These are phyloP conservation scores for Friedmanniomyces endolithicus DNA, from an alignment of 495 filamentous ascomycete genomes.

Conservation along the genomic window DNA sequence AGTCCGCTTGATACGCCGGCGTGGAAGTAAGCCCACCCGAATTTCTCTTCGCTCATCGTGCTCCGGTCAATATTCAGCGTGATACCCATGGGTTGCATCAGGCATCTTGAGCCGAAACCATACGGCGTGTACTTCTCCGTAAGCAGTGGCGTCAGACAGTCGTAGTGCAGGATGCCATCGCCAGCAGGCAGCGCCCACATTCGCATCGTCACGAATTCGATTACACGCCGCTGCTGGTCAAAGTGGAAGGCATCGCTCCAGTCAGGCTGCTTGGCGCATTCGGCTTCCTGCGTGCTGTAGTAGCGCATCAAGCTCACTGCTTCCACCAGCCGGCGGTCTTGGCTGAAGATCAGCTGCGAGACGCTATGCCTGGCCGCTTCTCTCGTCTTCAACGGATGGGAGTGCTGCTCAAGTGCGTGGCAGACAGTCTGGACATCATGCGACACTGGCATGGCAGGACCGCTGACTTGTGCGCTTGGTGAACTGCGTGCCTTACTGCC, in stretches of 20 bases:
- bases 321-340: constrained; percentile 78
- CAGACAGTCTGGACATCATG: constrained; percentile 64
- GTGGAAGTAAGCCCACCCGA: constrained; percentile 97
- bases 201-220: constrained; percentile 68
- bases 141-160: constrained; percentile 66
- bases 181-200: constrained; percentile 81
- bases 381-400: constrained; percentile 8
- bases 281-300: constrained; percentile 58
- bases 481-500: constrained; percentile 24
- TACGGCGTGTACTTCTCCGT: constrained; percentile 80
- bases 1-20: constrained; percentile 82
- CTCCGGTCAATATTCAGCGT: constrained; percentile 76
- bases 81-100: constrained; percentile 82
- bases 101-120: constrained; percentile 75
- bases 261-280: constrained; percentile 58
- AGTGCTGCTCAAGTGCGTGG: constrained; percentile 37
- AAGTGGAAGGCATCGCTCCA: constrained; percentile 80
- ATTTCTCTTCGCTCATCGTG: constrained; percentile 83
- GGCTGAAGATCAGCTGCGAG: constrained; percentile 72
- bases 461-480: constrained; percentile 2
- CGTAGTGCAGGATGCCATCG: constrained; percentile 71
- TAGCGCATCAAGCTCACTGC: constrained; percentile 68
- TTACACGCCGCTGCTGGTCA: constrained; percentile 83
- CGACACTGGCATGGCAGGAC: constrained; percentile 32
- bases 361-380: constrained; percentile 43